These are phyloP conservation scores for Fistulinella staudtii DNA, from an alignment of 1,284 basidiomycete species.

Conservation along the genomic window DNA sequence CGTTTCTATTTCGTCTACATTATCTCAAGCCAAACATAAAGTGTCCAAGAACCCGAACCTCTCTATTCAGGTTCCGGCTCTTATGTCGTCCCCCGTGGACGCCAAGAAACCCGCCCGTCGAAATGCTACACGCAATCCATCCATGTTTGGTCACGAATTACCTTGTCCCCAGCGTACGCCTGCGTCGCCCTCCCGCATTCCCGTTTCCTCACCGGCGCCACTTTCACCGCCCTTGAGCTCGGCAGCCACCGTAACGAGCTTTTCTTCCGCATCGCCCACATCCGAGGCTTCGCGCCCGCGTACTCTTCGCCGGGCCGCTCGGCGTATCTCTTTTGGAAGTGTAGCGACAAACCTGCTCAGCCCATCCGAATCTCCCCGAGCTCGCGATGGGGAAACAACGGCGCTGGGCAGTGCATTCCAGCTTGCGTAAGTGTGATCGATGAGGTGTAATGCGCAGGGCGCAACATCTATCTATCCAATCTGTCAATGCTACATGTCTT, in stretches of 20 bases:
- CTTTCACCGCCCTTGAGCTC: slow-evolving; percentile 21
- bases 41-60: slow-evolving; percentile 13
- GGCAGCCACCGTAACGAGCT: background rate
- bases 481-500: slow-evolving; percentile 10
- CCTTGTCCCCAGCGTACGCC: slow-evolving; percentile 32
- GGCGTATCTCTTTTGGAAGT: slow-evolving; percentile 33
- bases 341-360: slow-evolving; percentile 2
- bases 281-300: slow-evolving; percentile 22
- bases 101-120: slow-evolving; percentile 30
- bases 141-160: slow-evolving; percentile 33
- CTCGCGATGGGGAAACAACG: slow-evolving; percentile 14
- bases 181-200: slow-evolving; percentile 30
- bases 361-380: slow-evolving; percentile 10
- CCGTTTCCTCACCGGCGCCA: slow-evolving; percentile 29
- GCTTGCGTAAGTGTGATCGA: slow-evolving; percentile 19
- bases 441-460: slow-evolving; percentile 2
- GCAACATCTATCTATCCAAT: slow-evolving; percentile 3
- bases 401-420: slow-evolving; percentile 32
- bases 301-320: slow-evolving; percentile 33
- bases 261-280: background rate
- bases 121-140: slow-evolving; percentile 31
- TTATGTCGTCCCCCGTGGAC: slow-evolving; percentile 8
- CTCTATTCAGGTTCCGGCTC: slow-evolving; percentile 18
- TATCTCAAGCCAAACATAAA: slow-evolving; percentile 20
- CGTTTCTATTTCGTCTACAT: slow-evolving; percentile 21